Conservation (phyloP, 2,329 filamentous ascomycete species). For the Colletotrichum navitas region DNA sequence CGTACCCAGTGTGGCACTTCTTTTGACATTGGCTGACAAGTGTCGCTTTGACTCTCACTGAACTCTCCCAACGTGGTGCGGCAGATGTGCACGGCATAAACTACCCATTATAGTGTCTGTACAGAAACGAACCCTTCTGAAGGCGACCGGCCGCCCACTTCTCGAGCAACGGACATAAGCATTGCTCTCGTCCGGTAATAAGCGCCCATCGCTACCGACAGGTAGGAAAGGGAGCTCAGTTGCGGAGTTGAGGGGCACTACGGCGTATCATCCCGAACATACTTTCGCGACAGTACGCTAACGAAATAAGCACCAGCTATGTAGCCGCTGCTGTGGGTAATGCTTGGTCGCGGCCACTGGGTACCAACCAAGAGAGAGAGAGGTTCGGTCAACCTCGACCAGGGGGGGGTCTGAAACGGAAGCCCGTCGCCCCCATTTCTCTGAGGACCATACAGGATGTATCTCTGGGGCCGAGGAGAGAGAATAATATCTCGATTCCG, state of each 20-base stretch:
- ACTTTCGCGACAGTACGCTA: conserved; percentile 5
- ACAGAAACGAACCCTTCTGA: conserved; percentile 19
- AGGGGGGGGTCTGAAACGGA: conserved; percentile 30
- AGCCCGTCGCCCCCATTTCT: neutral
- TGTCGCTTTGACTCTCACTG: conserved; percentile 18
- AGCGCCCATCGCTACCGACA: neutral
- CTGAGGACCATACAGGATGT: neutral
- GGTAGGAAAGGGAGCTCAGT: neutral
- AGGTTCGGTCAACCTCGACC: neutral
- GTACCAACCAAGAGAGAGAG: neutral
- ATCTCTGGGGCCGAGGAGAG: conserved; percentile 13
- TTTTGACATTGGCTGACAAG: conserved; percentile 16
- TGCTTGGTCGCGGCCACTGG: neutral
- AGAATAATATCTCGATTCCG: neutral
- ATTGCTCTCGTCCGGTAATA: neutral
- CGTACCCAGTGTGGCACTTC: conserved; percentile 13
- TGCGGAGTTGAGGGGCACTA: neutral
- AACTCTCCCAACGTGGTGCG: neutral
- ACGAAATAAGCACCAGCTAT: conserved; percentile 20
- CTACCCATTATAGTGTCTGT: conserved; percentile 3
- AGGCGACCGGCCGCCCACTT: neutral
- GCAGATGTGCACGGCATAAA: conserved; percentile 7
- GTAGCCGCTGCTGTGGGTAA: conserved; percentile 4
- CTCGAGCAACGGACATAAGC: neutral
- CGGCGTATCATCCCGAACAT: neutral